Conservation (phyloP, 495 filamentous ascomycete genomes). For the Glarea lozoyensis region DNA sequence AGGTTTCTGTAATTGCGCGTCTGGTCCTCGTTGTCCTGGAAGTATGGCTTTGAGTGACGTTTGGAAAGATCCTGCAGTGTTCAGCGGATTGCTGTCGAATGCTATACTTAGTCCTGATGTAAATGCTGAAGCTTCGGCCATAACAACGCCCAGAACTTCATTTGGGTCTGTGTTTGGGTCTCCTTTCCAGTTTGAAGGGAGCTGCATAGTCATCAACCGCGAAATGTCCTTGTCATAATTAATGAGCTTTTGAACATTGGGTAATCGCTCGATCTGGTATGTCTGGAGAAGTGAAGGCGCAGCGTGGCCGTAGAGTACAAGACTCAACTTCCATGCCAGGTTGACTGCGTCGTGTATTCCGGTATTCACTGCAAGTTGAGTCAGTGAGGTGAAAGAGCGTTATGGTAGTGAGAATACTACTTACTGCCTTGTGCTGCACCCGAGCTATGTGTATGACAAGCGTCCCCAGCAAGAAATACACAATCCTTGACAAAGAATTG, state of each 20-base stretch:
- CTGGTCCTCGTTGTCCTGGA: conserved; percentile 32
- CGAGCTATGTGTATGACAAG: conserved; percentile 39
- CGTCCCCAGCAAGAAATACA: conserved; percentile 43
- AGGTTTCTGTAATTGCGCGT: conserved; percentile 31
- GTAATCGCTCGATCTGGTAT: conserved; percentile 31
- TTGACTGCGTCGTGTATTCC: conserved; percentile 46
- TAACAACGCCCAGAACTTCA: conserved; percentile 29
- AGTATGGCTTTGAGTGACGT: background rate
- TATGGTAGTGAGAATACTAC: no score
- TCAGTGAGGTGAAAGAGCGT: no score
- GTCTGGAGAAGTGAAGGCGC: conserved; percentile 30
- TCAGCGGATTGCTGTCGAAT: conserved; percentile 27
- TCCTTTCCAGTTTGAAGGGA: conserved; percentile 32
- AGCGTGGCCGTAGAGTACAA: conserved; percentile 29
- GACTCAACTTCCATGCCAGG: conserved; percentile 40
- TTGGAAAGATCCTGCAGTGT: conserved; percentile 20
- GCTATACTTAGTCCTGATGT: conserved; percentile 35
- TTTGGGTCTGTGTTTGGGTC: conserved; percentile 34
- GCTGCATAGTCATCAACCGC: conserved; percentile 24
- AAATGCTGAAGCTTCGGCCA: conserved; percentile 33
- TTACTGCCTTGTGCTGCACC: conserved; percentile 42
- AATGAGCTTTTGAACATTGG: conserved; percentile 31
- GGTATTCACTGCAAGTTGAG: no score
- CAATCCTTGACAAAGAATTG: conserved; percentile 30
- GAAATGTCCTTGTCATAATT: conserved; percentile 38